phyloP scores from a whole-genome alignment of 2,329 filamentous ascomycete species.

The Paraphaeosphaeria minitans region DNA sequence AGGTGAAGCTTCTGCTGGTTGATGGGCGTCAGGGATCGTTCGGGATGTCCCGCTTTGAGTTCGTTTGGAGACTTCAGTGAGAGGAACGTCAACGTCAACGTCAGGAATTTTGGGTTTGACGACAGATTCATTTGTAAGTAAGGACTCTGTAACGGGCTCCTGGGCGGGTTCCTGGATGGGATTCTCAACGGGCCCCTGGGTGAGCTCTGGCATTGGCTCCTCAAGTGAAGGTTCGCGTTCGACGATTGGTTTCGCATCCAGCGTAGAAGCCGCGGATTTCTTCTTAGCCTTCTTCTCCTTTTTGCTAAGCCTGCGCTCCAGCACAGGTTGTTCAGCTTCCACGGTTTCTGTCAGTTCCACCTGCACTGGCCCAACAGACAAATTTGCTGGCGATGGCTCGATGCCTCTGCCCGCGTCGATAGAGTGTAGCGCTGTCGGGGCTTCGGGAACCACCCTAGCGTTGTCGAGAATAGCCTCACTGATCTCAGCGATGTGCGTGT shows the following conservation, averaged over 20 bases:
- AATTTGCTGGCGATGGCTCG: slow-evolving; percentile 7
- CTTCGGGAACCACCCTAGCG: background rate
- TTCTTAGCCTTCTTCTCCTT: slow-evolving; percentile 40
- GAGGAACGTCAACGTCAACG: background rate
- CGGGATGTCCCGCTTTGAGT: background rate
- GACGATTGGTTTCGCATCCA: slow-evolving; percentile 15
- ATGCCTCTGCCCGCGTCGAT: slow-evolving; percentile 10
- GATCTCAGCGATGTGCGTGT: slow-evolving; percentile 15
- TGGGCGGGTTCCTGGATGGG: too few species aligned
- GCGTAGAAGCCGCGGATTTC: slow-evolving; percentile 17
- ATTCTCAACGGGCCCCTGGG: too few species aligned
- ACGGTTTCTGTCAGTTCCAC: slow-evolving; percentile 5
- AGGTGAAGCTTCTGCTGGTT: background rate
- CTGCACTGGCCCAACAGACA: slow-evolving; percentile 1
- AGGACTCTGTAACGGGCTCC: background rate
- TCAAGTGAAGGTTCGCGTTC: slow-evolving; percentile 9
- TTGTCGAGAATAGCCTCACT: background rate
- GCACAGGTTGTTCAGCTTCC: slow-evolving; percentile 20
- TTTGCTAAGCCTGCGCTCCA: slow-evolving; percentile 41
- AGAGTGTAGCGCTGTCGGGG: slow-evolving; percentile 1
- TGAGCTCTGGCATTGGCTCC: slow-evolving; percentile 3
- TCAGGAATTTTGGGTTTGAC: background rate
- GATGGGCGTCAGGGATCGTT: background rate
- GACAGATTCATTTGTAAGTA: background rate
- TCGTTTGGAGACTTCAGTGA: background rate